Percentiles rank a stretch among this genome's conserved stretches.
These are phyloP conservation scores for Arthrinium phaeospermum DNA, from an alignment of 2,329 filamentous ascomycete genomes.

Conservation along the genomic window DNA sequence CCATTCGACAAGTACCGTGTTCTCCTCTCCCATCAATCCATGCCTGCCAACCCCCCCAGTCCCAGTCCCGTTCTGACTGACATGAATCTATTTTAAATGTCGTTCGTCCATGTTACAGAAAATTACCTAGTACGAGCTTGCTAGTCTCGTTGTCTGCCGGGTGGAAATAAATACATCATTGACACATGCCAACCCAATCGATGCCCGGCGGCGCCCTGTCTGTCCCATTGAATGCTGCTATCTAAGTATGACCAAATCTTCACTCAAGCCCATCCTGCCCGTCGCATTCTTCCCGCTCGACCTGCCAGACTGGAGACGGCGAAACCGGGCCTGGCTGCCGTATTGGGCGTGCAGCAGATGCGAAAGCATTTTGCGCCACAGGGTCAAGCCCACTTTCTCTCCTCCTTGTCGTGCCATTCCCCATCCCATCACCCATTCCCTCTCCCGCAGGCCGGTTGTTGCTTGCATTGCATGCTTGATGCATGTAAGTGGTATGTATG, in stretches of 20 bases:
- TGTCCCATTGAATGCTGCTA: too few relatives aligned
- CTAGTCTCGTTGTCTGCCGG: neutral
- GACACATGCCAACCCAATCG: neutral
- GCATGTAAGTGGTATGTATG: neutral
- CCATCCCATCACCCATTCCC: neutral
- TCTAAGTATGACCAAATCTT: too few relatives aligned
- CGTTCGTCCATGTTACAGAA: neutral
- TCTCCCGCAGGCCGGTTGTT: neutral
- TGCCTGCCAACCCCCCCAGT: too few relatives aligned
- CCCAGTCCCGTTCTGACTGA: neutral
- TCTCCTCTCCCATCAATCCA: neutral
- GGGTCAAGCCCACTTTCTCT: neutral
- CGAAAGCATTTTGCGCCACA: neutral
- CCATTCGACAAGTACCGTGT: neutral
- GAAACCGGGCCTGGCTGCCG: slow-evolving; percentile 10
- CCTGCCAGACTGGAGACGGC: neutral
- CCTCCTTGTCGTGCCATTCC: neutral
- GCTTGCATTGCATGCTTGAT: neutral
- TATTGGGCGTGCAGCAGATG: neutral
- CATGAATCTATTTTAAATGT: neutral
- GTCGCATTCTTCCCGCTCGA: neutral
- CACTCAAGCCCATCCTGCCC: too few relatives aligned
- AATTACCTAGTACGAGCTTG: neutral
- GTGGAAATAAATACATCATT: neutral
- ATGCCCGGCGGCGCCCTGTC: too few relatives aligned